Percentiles rank a stretch among this genome's conserved stretches.
phyloP scores from a whole-genome alignment of 768 basidiomycete species.

The Lentinula raphanica region DNA sequence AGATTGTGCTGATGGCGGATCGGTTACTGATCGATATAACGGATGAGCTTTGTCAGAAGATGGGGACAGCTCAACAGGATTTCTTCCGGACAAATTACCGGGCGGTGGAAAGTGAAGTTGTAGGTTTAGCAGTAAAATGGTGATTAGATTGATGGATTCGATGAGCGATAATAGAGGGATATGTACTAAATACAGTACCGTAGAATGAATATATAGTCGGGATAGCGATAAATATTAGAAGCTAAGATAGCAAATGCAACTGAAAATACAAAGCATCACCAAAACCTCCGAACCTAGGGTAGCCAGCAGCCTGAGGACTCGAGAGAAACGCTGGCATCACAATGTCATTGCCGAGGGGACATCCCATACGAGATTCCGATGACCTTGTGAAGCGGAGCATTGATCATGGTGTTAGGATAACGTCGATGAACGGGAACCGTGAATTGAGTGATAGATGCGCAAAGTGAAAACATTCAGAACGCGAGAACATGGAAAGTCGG shows the following conservation, averaged over 20 bases:
- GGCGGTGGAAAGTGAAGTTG: conserved; percentile 81
- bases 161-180: neutral
- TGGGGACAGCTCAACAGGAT: conserved; percentile 23
- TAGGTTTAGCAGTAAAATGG: conserved; percentile 75
- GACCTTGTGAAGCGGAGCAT: neutral
- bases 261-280: conserved; percentile 7
- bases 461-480: neutral
- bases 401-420: neutral
- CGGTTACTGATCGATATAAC: conserved; percentile 25
- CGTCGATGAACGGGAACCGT: neutral
- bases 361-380: too few species aligned
- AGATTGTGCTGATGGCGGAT: conserved; percentile 31
- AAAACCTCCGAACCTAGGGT: too few species aligned
- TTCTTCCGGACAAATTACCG: conserved; percentile 76
- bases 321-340: too few species aligned
- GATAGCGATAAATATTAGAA: conserved; percentile 7
- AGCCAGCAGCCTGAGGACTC: too few species aligned
- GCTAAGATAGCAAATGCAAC: conserved; percentile 11
- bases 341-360: too few species aligned
- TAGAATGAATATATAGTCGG: neutral
- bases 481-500: neutral
- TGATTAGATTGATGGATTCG: conserved; percentile 19
- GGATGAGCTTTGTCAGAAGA: conserved; percentile 23
- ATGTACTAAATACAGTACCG: neutral
- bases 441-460: conserved; percentile 3